Percentiles rank a stretch among this genome's conserved stretches.
Evolutionary conservation across 2,329 filamentous ascomycete genomes (phyloP).

Genomic region (Mycocentrospora acerina): DNA sequence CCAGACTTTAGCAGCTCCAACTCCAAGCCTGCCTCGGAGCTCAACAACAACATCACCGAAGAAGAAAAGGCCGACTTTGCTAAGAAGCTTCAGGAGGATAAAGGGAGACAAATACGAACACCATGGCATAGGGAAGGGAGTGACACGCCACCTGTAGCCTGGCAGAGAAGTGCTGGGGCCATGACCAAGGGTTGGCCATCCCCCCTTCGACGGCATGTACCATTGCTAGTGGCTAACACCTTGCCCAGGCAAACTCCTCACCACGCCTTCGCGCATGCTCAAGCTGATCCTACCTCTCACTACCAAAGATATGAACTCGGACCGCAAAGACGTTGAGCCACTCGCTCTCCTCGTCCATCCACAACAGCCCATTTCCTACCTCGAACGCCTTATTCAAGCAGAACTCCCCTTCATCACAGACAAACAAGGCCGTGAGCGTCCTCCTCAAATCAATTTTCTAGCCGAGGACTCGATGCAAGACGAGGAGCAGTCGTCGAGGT

Average conservation of each 20-base stretch:
- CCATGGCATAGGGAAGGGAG: constrained; percentile 68
- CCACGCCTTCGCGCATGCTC: constrained; percentile 76
- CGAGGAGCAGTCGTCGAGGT: constrained; percentile 42
- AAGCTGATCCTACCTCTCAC: constrained; percentile 78
- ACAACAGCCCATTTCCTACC: constrained; percentile 86
- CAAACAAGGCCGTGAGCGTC: constrained; percentile 65
- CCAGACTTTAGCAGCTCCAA: constrained; percentile 24
- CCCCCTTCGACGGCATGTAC: not conserved
- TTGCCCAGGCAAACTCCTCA: constrained; percentile 68
- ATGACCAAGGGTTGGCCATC: constrained; percentile 64
- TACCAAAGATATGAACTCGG: constrained; percentile 58
- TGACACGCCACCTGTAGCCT: constrained; percentile 58
- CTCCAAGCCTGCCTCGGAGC: constrained; percentile 40
- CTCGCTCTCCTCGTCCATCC: constrained; percentile 84
- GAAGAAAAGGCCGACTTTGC: constrained; percentile 51
- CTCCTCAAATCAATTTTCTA: constrained; percentile 75
- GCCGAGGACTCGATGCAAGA: constrained; percentile 73
- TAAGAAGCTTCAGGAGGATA: constrained; percentile 47
- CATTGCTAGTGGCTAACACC: constrained; percentile 6
- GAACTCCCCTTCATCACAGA: constrained; percentile 71
- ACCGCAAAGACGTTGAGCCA: constrained; percentile 74
- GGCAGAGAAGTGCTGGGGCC: constrained; percentile 53
- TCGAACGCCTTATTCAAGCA: constrained; percentile 84
- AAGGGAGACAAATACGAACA: constrained; percentile 59
- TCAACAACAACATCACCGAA: constrained; percentile 47